Base-by-base conservation (phyloP, 306 rosid species). In the Ormosia emarginata region DNA sequence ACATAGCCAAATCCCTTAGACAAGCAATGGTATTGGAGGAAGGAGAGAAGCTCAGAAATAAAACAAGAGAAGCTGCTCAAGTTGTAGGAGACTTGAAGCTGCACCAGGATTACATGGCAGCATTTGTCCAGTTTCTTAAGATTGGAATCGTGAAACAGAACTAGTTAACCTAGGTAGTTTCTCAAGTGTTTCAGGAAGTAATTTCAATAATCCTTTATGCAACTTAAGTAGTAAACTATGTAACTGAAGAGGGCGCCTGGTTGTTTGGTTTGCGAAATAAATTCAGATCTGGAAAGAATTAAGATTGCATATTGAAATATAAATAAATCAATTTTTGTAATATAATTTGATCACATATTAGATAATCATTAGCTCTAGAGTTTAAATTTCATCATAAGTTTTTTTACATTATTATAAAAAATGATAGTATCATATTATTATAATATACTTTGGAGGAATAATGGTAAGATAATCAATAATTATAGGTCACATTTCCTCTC, bases 1-100 rank as follows among this genome's bases (percentile, higher is more conserved):
- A 67, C 43, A 78, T 85, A 64, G 85, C 89, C 34, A 78, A 57
- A 17, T 56, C 78, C 15, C 74, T 89, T 17, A 80, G 57, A 67
- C 34, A n/a, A 29, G 83, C 81, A 13, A 77, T 85, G 83, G 67
- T 82, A 46, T 81, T 63, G 36, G 85, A 85, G 58, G 87, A 89
- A 80, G 88, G 89, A 50, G 64, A 83, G 81, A 32, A 32, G 12
- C 49, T 87, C 0, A 89, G 89, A 46, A 36, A 0, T 12, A 77
- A 73, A 36, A 78, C 88, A 7, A 71, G 34, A 33, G 82, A 89
- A 41, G 86, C 61, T 52, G 80, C 85, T 53, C 3, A 9, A 6
- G 33, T 73, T 73, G 75, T 81, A 0, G 69, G 85, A 40, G 47
- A 65, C 40, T n/a, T 74, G 85, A 74, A 81, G 61, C 62, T 81